These are phyloP conservation scores for Hymenotorrendiella dingleyae DNA, from an alignment of 2,329 filamentous ascomycete genomes.

Conservation along the genomic window DNA sequence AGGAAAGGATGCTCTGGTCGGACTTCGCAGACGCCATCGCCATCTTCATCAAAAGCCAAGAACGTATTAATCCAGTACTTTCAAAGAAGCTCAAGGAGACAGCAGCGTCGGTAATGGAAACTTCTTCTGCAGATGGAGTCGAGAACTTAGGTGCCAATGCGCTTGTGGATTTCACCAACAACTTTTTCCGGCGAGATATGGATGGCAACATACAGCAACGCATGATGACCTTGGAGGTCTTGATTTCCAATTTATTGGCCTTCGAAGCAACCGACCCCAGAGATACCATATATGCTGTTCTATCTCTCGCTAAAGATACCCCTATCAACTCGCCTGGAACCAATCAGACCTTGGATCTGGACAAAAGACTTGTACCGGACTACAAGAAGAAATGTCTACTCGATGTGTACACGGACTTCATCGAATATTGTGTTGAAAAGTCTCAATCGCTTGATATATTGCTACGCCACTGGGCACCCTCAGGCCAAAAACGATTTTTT, in stretches of 20 bases:
- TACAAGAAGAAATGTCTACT: background rate
- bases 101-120: background rate
- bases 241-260: slow-evolving; percentile 16
- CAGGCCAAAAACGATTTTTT: background rate
- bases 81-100: background rate
- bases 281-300: slow-evolving; percentile 23
- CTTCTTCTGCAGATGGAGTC: background rate
- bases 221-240: slow-evolving; percentile 14
- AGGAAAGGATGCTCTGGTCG: slow-evolving; percentile 10
- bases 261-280: slow-evolving; percentile 25
- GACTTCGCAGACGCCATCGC: slow-evolving; percentile 20
- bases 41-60: slow-evolving; percentile 14
- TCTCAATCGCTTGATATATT: background rate
- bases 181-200: slow-evolving; percentile 15
- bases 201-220: slow-evolving; percentile 1
- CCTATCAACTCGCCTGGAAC: background rate
- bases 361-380: background rate
- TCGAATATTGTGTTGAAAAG: background rate
- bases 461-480: background rate
- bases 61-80: slow-evolving; percentile 9
- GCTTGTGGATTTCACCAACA: slow-evolving; percentile 15
- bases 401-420: background rate
- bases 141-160: slow-evolving; percentile 7
- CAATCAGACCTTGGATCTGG: background rate
- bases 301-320: slow-evolving; percentile 20